These are phyloP conservation scores for Patellaria atrata DNA, from an alignment of 495 filamentous ascomycete species.

Conservation along the genomic window DNA sequence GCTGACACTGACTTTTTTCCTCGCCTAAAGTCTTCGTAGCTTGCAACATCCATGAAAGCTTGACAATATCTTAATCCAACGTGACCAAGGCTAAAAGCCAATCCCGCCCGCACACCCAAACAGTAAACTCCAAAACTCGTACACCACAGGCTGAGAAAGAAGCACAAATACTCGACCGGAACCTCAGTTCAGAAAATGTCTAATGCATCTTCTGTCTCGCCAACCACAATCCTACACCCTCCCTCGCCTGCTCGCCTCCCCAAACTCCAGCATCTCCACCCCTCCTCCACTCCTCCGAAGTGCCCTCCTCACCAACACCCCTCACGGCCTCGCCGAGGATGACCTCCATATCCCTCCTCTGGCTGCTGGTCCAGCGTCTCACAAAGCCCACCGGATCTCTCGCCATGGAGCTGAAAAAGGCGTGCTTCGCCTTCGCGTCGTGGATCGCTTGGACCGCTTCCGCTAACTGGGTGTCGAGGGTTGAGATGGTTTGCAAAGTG, in stretches of 20 bases:
- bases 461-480: slow-evolving; percentile 71
- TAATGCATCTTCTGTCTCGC: slow-evolving; percentile 10
- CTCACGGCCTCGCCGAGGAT: slow-evolving; percentile 63
- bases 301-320: slow-evolving; percentile 39
- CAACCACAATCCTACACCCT: slow-evolving; percentile 23
- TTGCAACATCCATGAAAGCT: too few relatives aligned
- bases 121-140: too few relatives aligned
- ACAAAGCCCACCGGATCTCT: slow-evolving; percentile 74
- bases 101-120: too few relatives aligned
- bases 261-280: slow-evolving; percentile 42
- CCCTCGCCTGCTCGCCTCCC: slow-evolving; percentile 27
- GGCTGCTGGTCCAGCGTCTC: slow-evolving; percentile 67
- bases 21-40: too few relatives aligned
- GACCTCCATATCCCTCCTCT: slow-evolving; percentile 81
- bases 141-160: too few relatives aligned
- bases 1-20: too few relatives aligned
- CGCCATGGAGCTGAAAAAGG: slow-evolving; percentile 61
- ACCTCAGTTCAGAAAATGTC: neutral
- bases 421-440: slow-evolving; percentile 69
- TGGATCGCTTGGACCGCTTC: slow-evolving; percentile 61
- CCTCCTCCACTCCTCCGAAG: slow-evolving; percentile 42
- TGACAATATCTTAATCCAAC: too few relatives aligned
- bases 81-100: too few relatives aligned
- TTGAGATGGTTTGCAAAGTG: slow-evolving; percentile 53
- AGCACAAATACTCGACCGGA: neutral